Conservation (phyloP, 176 grass and related monocot genomes). For the Dactylis glomerata region DNA sequence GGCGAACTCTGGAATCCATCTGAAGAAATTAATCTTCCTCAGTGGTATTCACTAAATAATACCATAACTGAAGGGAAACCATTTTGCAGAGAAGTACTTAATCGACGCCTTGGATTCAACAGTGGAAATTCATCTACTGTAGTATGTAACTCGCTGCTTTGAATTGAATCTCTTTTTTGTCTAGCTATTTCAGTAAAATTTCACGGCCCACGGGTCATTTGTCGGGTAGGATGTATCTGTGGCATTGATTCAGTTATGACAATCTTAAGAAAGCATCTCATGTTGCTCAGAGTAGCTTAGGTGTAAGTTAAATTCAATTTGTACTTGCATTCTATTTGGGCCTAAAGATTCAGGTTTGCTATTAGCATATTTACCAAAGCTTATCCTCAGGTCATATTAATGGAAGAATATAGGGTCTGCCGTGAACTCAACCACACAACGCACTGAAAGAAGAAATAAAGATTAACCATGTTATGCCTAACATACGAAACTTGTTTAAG, state of each 20-base stretch:
- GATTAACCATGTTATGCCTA: neutral
- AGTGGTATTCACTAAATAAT: constrained; percentile 31
- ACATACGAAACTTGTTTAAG: constrained; percentile 22
- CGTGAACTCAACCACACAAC: neutral
- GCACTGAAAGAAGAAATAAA: neutral
- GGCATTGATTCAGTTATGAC: no score
- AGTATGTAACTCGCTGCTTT: no score
- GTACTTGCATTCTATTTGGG: neutral
- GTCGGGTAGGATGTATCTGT: no score
- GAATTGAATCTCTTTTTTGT: no score
- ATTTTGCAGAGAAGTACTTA: constrained; percentile 52
- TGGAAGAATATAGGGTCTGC: no score
- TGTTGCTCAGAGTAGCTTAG: constrained; percentile 24
- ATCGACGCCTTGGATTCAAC: neutral
- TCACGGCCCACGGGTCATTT: no score
- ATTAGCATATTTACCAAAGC: no score
- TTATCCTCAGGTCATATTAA: no score
- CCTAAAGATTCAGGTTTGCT: no score
- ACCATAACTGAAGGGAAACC: constrained; percentile 28
- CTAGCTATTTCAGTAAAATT: no score
- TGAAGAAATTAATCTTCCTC: constrained; percentile 49
- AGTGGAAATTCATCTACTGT: no score
- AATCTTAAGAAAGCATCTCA: constrained; percentile 39
- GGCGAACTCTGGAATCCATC: constrained; percentile 53
- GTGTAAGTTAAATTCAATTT: constrained; percentile 28